These are phyloP conservation scores for Haematococcus sp. DNA, from an alignment of 139 green algal genomes.

Conservation along the genomic window DNA sequence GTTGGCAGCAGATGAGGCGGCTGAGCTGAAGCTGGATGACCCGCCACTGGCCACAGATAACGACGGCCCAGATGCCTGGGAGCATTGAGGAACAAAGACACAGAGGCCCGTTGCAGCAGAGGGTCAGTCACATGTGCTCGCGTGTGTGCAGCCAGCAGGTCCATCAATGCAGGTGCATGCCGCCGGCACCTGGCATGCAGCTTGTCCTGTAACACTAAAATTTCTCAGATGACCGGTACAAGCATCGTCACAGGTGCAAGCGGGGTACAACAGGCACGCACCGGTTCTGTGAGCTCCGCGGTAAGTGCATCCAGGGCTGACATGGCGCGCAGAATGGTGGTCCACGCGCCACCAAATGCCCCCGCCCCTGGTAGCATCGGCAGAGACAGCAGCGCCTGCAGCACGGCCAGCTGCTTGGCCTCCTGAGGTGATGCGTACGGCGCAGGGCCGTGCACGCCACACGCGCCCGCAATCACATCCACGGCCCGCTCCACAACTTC, in stretches of 20 bases:
- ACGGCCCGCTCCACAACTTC: slow-evolving; percentile 45
- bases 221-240: too few relatives aligned
- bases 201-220: too few relatives aligned
- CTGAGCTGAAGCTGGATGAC: too few relatives aligned
- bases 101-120: too few relatives aligned
- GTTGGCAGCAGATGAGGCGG: slow-evolving; percentile 13
- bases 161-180: too few relatives aligned
- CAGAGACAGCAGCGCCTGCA: slow-evolving; percentile 33
- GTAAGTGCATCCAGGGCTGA: slow-evolving; percentile 70
- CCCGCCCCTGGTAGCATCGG: slow-evolving; percentile 44
- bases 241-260: too few relatives aligned
- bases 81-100: too few relatives aligned
- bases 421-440: slow-evolving; percentile 27
- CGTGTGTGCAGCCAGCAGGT: too few relatives aligned
- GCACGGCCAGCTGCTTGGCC: slow-evolving; percentile 62
- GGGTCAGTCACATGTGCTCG: too few relatives aligned
- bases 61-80: too few relatives aligned
- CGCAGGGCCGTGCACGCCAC: slow-evolving; percentile 28
- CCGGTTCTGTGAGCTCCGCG: slow-evolving; percentile 14
- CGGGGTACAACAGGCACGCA: too few relatives aligned
- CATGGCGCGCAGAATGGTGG: slow-evolving; percentile 67
- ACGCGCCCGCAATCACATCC: slow-evolving; percentile 37
- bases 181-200: too few relatives aligned
- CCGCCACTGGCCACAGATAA: not conserved
- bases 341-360: slow-evolving; percentile 72